Conservation (phyloP, 805 yeast genomes). For the Starmerella ratchasimensis region DNA sequence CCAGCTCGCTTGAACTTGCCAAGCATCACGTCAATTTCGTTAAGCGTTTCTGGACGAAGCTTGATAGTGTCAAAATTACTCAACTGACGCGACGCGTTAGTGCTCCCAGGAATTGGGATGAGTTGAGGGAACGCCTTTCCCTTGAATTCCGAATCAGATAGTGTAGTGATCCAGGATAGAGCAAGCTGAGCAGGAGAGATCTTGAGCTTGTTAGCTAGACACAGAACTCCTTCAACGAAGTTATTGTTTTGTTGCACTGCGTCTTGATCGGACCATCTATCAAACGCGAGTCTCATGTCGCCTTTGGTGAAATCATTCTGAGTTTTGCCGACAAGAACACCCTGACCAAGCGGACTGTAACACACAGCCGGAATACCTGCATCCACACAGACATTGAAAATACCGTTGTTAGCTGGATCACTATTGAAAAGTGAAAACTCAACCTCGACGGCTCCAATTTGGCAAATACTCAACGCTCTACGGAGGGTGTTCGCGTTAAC, state of each 20-base stretch:
- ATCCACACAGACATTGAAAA: conserved; percentile 44
- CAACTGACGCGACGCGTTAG: conserved; percentile 43
- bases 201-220: conserved; percentile 35
- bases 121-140: conserved; percentile 36
- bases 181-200: conserved; percentile 54
- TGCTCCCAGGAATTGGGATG: conserved; percentile 71
- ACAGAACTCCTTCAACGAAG: conserved; percentile 37
- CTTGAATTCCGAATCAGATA: conserved; percentile 17
- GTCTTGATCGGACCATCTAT: conserved; percentile 43
- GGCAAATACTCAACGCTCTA: conserved; percentile 41
- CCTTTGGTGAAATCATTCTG: conserved; percentile 38
- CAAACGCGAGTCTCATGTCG: conserved; percentile 41
- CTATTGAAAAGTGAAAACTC: conserved; percentile 61
- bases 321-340: conserved; percentile 52
- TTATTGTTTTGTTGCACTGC: conserved; percentile 40
- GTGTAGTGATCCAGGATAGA: conserved; percentile 48
- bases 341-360: conserved; percentile 75
- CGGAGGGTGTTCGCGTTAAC: conserved; percentile 47
- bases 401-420: conserved; percentile 49
- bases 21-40: conserved; percentile 37
- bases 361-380: conserved; percentile 54
- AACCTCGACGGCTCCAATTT: conserved; percentile 57
- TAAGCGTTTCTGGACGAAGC: conserved; percentile 46
- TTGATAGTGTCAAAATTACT: conserved; percentile 38
- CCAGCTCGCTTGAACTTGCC: conserved; percentile 39